Conservation (phyloP, 139 green algal genomes). For the Tetratostichococcus sp. region DNA sequence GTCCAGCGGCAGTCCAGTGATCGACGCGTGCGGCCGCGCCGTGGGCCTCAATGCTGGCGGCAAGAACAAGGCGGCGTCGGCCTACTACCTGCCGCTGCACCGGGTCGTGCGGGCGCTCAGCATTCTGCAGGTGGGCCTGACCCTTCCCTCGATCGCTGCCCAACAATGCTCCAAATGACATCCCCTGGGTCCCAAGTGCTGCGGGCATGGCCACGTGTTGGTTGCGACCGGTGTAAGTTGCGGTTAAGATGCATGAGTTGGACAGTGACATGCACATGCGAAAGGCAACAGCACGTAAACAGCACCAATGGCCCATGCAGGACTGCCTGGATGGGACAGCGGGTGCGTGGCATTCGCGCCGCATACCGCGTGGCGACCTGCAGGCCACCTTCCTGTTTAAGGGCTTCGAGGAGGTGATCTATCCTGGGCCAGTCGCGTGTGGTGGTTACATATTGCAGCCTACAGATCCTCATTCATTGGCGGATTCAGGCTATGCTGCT, state of each 20-base stretch:
- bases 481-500: too few species aligned
- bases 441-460: too few species aligned
- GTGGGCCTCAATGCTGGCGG: conserved; percentile 87
- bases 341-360: not conserved
- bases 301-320: not conserved
- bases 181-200: too few species aligned
- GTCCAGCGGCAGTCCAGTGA: conserved; percentile 64
- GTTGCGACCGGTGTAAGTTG: too few species aligned
- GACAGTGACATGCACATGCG: too few species aligned
- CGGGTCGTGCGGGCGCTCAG: conserved; percentile 72
- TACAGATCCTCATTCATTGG: too few species aligned
- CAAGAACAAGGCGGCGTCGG: conserved; percentile 78
- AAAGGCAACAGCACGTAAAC: too few species aligned
- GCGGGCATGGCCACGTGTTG: too few species aligned
- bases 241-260: too few species aligned
- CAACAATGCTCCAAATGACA: too few species aligned
- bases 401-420: conserved; percentile 80
- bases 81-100: conserved; percentile 89
- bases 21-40: conserved; percentile 71
- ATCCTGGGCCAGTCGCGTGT: too few species aligned
- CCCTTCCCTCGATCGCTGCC: too few species aligned
- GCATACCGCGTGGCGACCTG: conserved; percentile 63
- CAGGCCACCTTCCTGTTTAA: conserved; percentile 85
- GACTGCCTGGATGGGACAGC: not conserved
- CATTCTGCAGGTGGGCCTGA: conserved; percentile 63